A percentile compares a stretch with the other conserved stretches of the same genome.
phyloP scores from a whole-genome alignment of 2,329 filamentous ascomycete genomes.

The Cladosporium sp. region DNA sequence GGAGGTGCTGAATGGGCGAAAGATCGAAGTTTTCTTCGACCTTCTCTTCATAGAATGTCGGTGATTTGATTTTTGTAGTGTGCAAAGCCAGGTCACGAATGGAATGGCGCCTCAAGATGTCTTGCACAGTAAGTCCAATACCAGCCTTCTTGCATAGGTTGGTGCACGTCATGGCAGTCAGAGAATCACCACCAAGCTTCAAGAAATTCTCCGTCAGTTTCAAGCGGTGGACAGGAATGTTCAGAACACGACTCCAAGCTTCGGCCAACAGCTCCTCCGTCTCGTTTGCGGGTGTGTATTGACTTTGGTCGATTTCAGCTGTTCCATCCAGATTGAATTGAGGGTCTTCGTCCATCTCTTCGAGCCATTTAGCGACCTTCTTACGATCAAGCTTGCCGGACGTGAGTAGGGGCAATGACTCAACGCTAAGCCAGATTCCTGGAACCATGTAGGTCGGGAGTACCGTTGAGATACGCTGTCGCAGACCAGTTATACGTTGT shows the following conservation, averaged over 20 bases:
- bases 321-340: constrained; percentile 1
- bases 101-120: constrained; percentile 36
- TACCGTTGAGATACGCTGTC: constrained; percentile 5
- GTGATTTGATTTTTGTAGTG: constrained; percentile 4
- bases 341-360: constrained; percentile 7
- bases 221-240: constrained; percentile 4
- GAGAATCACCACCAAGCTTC: constrained; percentile 43
- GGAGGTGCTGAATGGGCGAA: constrained; percentile 8
- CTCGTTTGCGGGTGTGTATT: constrained; percentile 5
- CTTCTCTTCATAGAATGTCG: neutral
- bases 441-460: constrained; percentile 15
- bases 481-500: constrained; percentile 9
- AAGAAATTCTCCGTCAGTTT: constrained; percentile 38
- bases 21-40: constrained; percentile 11
- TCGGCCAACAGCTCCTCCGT: constrained; percentile 1
- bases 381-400: constrained; percentile 15
- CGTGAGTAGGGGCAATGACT: constrained; percentile 7
- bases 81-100: constrained; percentile 12
- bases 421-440: constrained; percentile 10
- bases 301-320: neutral
- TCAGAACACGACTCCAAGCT: constrained; percentile 10
- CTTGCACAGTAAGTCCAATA: constrained; percentile 29
- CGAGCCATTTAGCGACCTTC: constrained; percentile 8
- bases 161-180: constrained; percentile 43
- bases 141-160: constrained; percentile 34